Conservation (phyloP, 176 grass and related monocot species). For the Puccinellia tenuiflora region DNA sequence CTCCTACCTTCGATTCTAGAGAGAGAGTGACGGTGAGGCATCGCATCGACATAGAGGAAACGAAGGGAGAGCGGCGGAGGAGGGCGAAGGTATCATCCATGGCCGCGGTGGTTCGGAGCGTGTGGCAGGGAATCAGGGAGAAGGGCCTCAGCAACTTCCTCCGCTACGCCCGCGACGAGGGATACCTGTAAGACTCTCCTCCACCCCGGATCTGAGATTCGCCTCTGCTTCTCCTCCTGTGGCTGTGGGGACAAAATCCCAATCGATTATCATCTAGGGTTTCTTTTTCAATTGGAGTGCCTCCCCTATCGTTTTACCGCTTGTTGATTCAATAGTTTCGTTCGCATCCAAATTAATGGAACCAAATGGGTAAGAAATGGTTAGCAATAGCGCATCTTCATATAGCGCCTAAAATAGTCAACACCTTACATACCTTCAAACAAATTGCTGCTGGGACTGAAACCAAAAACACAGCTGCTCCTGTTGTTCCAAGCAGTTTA, state of each 20-base stretch:
- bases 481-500: not conserved
- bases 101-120: slow-evolving; percentile 70
- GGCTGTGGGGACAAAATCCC: not conserved
- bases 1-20: not conserved
- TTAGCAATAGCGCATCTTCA: not conserved
- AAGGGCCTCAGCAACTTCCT: slow-evolving; percentile 75
- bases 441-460: not conserved
- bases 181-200: slow-evolving; percentile 53
- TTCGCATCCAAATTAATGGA: not conserved
- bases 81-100: slow-evolving; percentile 28
- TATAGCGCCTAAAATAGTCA: not conserved
- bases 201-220: not conserved
- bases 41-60: not conserved
- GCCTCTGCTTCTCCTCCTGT: not conserved
- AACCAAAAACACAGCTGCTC: not conserved
- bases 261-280: not conserved
- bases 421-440: not conserved
- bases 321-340: not conserved
- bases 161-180: slow-evolving; percentile 60
- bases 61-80: not conserved
- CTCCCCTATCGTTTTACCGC: not conserved
- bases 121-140: slow-evolving; percentile 65
- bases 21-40: not conserved
- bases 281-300: not conserved
- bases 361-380: not conserved